Base-by-base conservation (phyloP, 352 stramenopile genomes). In the Pythium aristosporum region DNA sequence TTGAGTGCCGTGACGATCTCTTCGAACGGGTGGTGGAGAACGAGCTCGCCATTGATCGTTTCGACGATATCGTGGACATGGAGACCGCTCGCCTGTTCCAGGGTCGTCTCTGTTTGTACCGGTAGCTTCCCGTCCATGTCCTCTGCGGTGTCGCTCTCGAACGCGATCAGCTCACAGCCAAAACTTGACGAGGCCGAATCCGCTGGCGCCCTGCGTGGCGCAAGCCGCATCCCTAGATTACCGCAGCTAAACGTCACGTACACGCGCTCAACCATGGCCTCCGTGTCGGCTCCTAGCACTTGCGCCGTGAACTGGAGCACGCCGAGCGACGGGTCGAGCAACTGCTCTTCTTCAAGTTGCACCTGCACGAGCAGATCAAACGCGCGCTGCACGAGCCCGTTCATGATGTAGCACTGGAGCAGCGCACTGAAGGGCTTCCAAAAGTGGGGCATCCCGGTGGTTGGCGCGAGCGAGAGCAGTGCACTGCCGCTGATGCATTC, bases 341-440 rank as follows among this genome's bases (percentile, higher is more conserved):
- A 64, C 56, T 77, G 68, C 63, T 78, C 75, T 20, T 81, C 71
- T 12, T 82, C 68, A 13, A 83, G 44, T 44, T 78, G 55, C 15
- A 86, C 67, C 36, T 80, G 75, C 10, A 69, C 65, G 25, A 86
- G 56, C 47, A 82, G 55, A 21, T 83, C 74, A 23, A 86, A 80
- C 32, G 73, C 77, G 5, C 71, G 69, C 25, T 80, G 73, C 11
- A 86, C 71, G 37, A 81, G 71, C 2, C 77, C 77, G 15, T 81
- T 76, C 6, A 42, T 18, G 8, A 86, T 50, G 49, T 78, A 84
- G 43, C 68, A 74, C 3, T 68, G 72, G 8, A 86, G 34, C 16
- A 86, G 65, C 15, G 62, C 64, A 21, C 75, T 84, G 54, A 82
- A 82, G 0, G 69, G 61, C 12, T 71, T 73, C 77, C 77, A 86